Conservation (phyloP, 257 asterid species). For the Ilex aquifolium region DNA sequence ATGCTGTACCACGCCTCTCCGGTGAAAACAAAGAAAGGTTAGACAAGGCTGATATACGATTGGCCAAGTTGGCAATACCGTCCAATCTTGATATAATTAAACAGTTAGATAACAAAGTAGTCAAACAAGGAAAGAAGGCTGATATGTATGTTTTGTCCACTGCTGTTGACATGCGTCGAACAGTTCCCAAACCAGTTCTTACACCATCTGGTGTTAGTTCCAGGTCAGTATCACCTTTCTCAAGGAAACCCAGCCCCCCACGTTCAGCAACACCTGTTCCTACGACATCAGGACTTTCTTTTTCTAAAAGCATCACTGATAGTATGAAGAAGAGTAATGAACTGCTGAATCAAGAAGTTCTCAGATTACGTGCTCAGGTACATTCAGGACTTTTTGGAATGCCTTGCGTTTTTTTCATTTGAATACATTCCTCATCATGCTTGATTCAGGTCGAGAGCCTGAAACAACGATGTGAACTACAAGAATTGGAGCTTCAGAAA, state of each 20-base stretch:
- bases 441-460: slow-evolving; percentile 58
- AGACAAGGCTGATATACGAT: slow-evolving; percentile 70
- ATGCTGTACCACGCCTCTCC: slow-evolving; percentile 66
- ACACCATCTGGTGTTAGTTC: slow-evolving; percentile 65
- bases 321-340: slow-evolving; percentile 86
- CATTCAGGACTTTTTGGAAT: background rate
- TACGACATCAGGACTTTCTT: slow-evolving; percentile 82
- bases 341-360: slow-evolving; percentile 77
- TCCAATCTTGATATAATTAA: slow-evolving; percentile 75
- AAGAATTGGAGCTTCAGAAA: slow-evolving; percentile 70
- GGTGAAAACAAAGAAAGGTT: slow-evolving; percentile 80
- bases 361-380: slow-evolving; percentile 76
- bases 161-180: slow-evolving; percentile 41
- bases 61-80: slow-evolving; percentile 54
- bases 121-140: slow-evolving; percentile 76
- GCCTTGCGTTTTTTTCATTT: background rate
- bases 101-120: slow-evolving; percentile 77
- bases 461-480: slow-evolving; percentile 62
- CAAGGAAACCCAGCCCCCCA: slow-evolving; percentile 85
- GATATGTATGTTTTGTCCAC: slow-evolving; percentile 56
- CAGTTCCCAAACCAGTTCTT: slow-evolving; percentile 58
- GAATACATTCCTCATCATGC: background rate
- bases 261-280: slow-evolving; percentile 92
- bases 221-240: slow-evolving; percentile 88
- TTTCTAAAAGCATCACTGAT: slow-evolving; percentile 69